Evolutionary conservation across 371 early-diverging fungal species (phyloP), one percentile per base, ranked within the genome.

Genomic region (Rhizopus delemar): DNA sequence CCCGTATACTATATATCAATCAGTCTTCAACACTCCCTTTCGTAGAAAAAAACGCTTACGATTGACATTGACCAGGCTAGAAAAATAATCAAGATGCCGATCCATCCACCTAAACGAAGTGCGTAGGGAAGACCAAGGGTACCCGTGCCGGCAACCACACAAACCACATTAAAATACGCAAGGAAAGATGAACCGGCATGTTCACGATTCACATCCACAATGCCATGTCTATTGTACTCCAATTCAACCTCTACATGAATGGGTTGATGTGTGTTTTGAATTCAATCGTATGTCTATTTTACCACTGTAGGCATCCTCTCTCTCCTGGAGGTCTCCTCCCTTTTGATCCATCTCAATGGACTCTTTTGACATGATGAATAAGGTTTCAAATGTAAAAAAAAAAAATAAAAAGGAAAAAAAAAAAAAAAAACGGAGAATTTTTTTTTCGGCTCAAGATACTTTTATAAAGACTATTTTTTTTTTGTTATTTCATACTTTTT

Each of bases 71-170:
- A 65, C 56, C 90, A 91, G 4, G 91, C 80, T 31, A 94, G 72
- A 8, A 87, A 69, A 12, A 95, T 71, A 61, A 93, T 81, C 12
- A 85, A 33, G 3, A 92, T 57, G 41, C 89, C 90, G n/a, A 88
- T 66, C 94, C 94, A 94, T 7, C 93, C 93, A 46, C 89, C 89
- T 80, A 53, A 84, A 28, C 77, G 79, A 35, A 93, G 73, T 5
- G 91, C 88, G 53, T 82, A 87, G 9, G 93, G 91, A 8, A 93
- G 73, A 58, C 91, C 92, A 13, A 93, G 80, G 28, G 91, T 84
- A 31, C 94, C 94, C 8, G 89, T 87, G 41, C 93, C 93, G 3
- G 91, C 90, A 8, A 90, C 83, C 5, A 91, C 88, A 71, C 91
- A 88, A 75, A 89, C 88, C 7, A 89, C 74, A 63, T 88, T 89